Base-by-base conservation (phyloP, 768 basidiomycete genomes). In the Russula emetica region DNA sequence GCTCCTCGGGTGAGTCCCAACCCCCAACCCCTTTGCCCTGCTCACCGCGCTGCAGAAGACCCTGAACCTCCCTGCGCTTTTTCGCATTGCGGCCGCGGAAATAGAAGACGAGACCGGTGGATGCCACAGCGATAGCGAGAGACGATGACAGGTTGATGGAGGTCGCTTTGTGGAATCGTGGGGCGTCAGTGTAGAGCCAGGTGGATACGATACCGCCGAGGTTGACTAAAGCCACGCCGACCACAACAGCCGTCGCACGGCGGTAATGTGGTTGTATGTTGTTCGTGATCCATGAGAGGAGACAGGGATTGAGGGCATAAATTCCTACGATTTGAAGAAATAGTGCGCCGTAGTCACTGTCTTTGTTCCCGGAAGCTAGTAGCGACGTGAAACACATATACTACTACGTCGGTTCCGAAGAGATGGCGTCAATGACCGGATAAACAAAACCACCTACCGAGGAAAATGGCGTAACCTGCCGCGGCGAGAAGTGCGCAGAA, bases 221-320 rank as follows among this genome's bases (percentile, higher is more conserved):
- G 32, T 64, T 69, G 26, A 61, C 70, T 22, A 52, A 51, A 36
- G 70, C 66, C 55, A 72, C 71, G 2, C 64, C 69, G 36, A 71
- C 3, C 34, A 69, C 70, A 54, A 74, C 69, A 8, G 70, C 71
- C 1, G 74, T 73, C 8, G 69, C 69, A 24, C 73, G 68, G 36
- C 71, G 69, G 66, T 72, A 73, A 67, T 67, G 72, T 6, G 73
- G 73, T 28, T 73, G 71, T 16, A 74, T 62, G 61, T 74, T 74
- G 58, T 74, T 74, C 36, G 73, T 60, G 60, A 65, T 67, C 72
- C 71, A 74, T 13, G 72, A 69, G 22, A 67, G 63, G 36, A 69
- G 62, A 34, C 69, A 50, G n/a, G 72, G 70, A 18, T 72, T 66
- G 28, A 69, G 54, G 32, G 66, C 68, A 44, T 74, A 74, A 16